phyloP scores from a whole-genome alignment of 768 basidiomycete species.

The Naganishia friedmannii region DNA sequence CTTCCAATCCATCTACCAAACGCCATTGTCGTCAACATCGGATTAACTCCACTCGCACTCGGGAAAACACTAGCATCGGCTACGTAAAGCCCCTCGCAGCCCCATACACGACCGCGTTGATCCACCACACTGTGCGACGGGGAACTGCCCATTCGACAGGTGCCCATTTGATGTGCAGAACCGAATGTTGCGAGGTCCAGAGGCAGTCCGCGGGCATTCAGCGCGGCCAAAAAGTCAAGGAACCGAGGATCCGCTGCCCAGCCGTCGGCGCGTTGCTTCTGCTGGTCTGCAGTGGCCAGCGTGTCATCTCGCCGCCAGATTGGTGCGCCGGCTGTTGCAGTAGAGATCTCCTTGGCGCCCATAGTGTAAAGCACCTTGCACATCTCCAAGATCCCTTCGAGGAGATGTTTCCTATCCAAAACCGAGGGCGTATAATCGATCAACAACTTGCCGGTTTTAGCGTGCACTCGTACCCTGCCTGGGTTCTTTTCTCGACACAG shows the following conservation, averaged over 20 bases:
- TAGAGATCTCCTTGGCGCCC: slow-evolving; percentile 29
- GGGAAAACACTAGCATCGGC: slow-evolving; percentile 41
- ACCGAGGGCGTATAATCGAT: slow-evolving; percentile 24
- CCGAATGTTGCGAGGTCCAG: slow-evolving; percentile 31
- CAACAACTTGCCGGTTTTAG: slow-evolving; percentile 14
- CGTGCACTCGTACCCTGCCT: slow-evolving; percentile 13
- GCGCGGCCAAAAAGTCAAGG: slow-evolving; percentile 12
- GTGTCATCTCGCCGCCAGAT: slow-evolving; percentile 19
- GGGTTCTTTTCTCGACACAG: slow-evolving; percentile 40
- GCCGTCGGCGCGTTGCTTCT: neutral
- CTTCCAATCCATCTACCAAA: slow-evolving; percentile 26
- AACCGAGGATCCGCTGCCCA: slow-evolving; percentile 25
- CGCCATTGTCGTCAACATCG: slow-evolving; percentile 40
- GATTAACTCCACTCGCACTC: slow-evolving; percentile 39
- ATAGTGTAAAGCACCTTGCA: slow-evolving; percentile 28
- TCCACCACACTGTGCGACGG: slow-evolving; percentile 40
- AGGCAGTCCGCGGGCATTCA: slow-evolving; percentile 32
- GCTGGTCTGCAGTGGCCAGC: neutral
- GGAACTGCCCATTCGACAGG: slow-evolving; percentile 41
- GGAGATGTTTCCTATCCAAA: slow-evolving; percentile 25
- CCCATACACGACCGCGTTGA: slow-evolving; percentile 44
- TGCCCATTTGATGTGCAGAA: slow-evolving; percentile 49
- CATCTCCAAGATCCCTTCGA: slow-evolving; percentile 21
- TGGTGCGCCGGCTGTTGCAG: slow-evolving; percentile 16
- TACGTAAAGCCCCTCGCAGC: slow-evolving; percentile 41